phyloP scores from a whole-genome alignment of 1,284 basidiomycete species.

The Austroboletus niveus region DNA sequence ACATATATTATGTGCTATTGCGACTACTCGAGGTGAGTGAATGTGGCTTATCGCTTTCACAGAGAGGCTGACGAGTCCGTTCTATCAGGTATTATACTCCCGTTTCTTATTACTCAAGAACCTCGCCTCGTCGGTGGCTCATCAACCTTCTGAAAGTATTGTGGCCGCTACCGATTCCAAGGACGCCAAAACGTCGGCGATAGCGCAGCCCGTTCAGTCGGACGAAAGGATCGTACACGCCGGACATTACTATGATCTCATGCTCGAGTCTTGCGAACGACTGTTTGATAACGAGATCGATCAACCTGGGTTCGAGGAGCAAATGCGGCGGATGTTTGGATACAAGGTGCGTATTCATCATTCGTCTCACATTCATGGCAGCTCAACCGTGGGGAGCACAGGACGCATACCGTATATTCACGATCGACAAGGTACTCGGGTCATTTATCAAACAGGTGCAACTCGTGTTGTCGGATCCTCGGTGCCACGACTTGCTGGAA shows the following conservation, averaged over 20 bases:
- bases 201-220: constrained; percentile 11
- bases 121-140: constrained; percentile 52
- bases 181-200: constrained; percentile 32
- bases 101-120: constrained; percentile 82
- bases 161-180: constrained; percentile 32
- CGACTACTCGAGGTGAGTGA: constrained; percentile 77
- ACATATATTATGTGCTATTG: constrained; percentile 82
- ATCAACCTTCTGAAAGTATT: constrained; percentile 28
- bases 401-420: constrained; percentile 85
- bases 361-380: not conserved
- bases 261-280: constrained; percentile 86
- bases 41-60: not conserved
- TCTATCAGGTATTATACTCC: constrained; percentile 74
- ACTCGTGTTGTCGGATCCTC: constrained; percentile 72
- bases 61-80: constrained; percentile 1
- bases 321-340: constrained; percentile 88
- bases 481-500: constrained; percentile 83
- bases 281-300: constrained; percentile 94
- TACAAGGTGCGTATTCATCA: constrained; percentile 50
- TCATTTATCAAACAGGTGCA: constrained; percentile 90
- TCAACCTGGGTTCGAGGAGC: constrained; percentile 85
- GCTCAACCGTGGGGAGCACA: constrained; percentile 23
- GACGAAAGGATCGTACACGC: constrained; percentile 33
- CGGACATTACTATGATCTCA: constrained; percentile 76
- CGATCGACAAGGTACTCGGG: constrained; percentile 89